phyloP scores from a whole-genome alignment of 139 green algal species.

The Tetradesmus lagerheimii region DNA sequence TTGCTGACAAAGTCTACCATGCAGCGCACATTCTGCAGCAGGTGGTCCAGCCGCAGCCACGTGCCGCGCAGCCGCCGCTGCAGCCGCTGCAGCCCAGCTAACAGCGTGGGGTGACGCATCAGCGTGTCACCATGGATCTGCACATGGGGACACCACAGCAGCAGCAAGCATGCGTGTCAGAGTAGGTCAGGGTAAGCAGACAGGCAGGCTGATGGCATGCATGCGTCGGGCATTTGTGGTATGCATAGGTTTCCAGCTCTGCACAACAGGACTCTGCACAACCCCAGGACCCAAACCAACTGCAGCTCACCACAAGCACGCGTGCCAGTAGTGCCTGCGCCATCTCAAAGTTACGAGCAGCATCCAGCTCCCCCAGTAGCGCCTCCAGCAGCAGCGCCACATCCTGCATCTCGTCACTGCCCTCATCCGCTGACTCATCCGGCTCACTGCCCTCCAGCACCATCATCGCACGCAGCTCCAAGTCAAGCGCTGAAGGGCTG shows the following conservation, averaged over 20 bases:
- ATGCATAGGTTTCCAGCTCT: too few relatives aligned
- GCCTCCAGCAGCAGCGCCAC: slow-evolving; percentile 79
- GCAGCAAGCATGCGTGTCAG: not conserved
- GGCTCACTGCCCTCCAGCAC: slow-evolving; percentile 50
- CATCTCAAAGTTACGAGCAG: slow-evolving; percentile 86
- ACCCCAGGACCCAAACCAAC: not conserved
- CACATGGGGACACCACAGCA: not conserved
- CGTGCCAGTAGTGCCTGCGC: slow-evolving; percentile 65
- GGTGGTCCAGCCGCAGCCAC: slow-evolving; percentile 78
- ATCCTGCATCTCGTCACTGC: slow-evolving; percentile 57
- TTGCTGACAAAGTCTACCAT: slow-evolving; percentile 78
- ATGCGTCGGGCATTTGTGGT: too few relatives aligned
- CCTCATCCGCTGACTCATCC: slow-evolving; percentile 59
- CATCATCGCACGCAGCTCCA: slow-evolving; percentile 80
- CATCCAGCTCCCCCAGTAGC: slow-evolving; percentile 63
- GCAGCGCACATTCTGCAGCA: slow-evolving; percentile 79
- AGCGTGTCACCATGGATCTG: slow-evolving; percentile 78
- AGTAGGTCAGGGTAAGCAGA: too few relatives aligned
- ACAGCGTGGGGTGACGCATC: slow-evolving; percentile 60
- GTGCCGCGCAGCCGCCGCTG: slow-evolving; percentile 51
- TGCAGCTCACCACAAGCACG: slow-evolving; percentile 47
- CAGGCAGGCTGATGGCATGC: too few relatives aligned
- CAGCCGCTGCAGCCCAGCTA: slow-evolving; percentile 48
- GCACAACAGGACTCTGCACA: not conserved
- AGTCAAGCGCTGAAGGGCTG: slow-evolving; percentile 73